Evolutionary conservation across 805 yeast species (phyloP), one percentile per base, ranked within the genome.

Genomic region (Scheffersomyces amazonensis): DNA sequence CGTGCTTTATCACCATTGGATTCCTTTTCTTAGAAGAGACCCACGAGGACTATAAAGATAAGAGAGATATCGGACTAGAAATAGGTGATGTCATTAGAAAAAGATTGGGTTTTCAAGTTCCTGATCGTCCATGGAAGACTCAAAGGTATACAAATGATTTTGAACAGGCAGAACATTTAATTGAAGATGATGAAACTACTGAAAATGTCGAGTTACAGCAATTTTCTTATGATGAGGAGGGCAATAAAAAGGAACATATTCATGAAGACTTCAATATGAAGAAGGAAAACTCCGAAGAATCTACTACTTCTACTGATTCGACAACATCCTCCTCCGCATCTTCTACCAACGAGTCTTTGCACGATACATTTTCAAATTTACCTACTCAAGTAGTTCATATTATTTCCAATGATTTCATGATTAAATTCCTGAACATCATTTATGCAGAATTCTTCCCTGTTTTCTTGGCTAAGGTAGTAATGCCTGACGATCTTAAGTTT

Each of bases 371-470:
- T 15, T 3, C 6, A 27, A 27, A 27, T 27, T 27, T 27, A 27
- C 30, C 58, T 15, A 46, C 49, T 11, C 49, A 53, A 10, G 62
- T 62, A 18, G 30, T 60, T 2, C 52, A 53, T 27, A 48, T 60
- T 5, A 57, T 64, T 37, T 16, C 53, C 54, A 35, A 70, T 56
- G 50, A 69, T 47, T 67, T 73, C 33, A 49, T 66, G 21, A 54
- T 70, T 49, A 59, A 73, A 13, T 62, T 75, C 34, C 80, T 74
- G 49, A 48, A 61, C 9, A 59, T 71, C 9, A 77, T 75, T 4
- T 73, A 60, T 50, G 71, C 73, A 29, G 81, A 78, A 52, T 73
- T 79, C 36, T 47, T 78, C 28, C 83, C 84, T 1, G 69, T 79
- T 3, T 72, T 72, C 37, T 58, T 78, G 11, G 76, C 81, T 2